phyloP scores from a whole-genome alignment of 1,139 yeast genomes.

The Geotrichum bryndzae region DNA sequence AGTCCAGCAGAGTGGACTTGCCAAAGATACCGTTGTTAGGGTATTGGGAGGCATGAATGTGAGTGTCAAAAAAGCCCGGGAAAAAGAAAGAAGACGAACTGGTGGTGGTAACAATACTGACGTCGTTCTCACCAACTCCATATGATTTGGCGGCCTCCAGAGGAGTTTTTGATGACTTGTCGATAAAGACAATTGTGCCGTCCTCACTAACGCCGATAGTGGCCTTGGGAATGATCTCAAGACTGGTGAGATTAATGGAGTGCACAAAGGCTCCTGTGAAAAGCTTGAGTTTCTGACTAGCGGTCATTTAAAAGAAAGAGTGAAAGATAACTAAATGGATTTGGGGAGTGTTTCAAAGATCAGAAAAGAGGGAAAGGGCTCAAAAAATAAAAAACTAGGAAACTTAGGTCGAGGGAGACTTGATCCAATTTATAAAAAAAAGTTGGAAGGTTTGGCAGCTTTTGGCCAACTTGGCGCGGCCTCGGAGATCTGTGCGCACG shows the following conservation, averaged over 20 bases:
- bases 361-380: background rate
- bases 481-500: background rate
- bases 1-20: conserved; percentile 74
- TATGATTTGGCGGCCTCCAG: conserved; percentile 22
- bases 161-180: conserved; percentile 21
- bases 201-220: conserved; percentile 48
- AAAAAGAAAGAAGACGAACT: conserved; percentile 48
- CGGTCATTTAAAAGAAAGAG: conserved; percentile 3
- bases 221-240: conserved; percentile 47
- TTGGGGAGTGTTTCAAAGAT: background rate
- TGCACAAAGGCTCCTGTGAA: conserved; percentile 55
- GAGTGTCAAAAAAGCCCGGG: conserved; percentile 94
- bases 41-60: conserved; percentile 92
- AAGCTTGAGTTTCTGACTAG: conserved; percentile 21
- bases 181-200: conserved; percentile 46
- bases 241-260: conserved; percentile 44
- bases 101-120: conserved; percentile 22
- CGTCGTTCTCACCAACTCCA: conserved; percentile 20
- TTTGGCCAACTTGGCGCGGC: background rate
- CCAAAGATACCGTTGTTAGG: conserved; percentile 94
- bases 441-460: background rate
- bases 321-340: background rate
- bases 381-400: background rate
- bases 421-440: background rate
- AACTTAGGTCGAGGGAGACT: background rate